These are phyloP conservation scores for Pilaira anomala DNA, from an alignment of 192 early-diverging fungal genomes.

Conservation along the genomic window DNA sequence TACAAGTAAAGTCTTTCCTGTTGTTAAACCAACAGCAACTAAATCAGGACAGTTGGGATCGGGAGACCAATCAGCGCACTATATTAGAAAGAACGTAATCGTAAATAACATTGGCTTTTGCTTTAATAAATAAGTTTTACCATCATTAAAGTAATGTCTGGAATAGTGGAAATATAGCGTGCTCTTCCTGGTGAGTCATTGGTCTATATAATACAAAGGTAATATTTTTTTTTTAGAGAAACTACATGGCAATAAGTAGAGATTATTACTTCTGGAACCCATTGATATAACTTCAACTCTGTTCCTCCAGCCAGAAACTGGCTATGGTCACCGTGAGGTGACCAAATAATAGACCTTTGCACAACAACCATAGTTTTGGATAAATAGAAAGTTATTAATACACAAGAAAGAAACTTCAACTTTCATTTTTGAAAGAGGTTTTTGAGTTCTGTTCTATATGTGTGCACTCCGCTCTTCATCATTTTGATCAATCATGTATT, in stretches of 20 bases:
- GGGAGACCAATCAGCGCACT: constrained; percentile 71
- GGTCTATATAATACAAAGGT: constrained; percentile 7
- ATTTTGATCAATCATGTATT: no score
- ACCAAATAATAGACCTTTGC: constrained; percentile 46
- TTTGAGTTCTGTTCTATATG: no score
- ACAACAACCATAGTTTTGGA: no score
- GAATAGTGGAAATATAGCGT: constrained; percentile 21
- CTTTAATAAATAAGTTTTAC: constrained; percentile 4
- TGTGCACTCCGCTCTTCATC: no score
- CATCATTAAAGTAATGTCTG: constrained; percentile 35
- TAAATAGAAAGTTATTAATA: no score
- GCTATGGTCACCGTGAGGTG: constrained; percentile 47
- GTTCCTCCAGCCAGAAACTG: constrained; percentile 54
- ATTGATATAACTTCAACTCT: constrained; percentile 60
- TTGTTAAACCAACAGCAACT: constrained; percentile 58
- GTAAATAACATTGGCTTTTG: neutral
- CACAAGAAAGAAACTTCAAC: no score
- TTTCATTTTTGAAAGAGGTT: no score
- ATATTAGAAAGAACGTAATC: neutral
- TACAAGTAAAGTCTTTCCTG: constrained; percentile 53
- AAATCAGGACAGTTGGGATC: constrained; percentile 54
- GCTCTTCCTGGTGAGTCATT: constrained; percentile 19
- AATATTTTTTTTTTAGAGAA: constrained; percentile 7
- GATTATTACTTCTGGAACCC: constrained; percentile 22
- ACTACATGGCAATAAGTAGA: neutral